Conservation (phyloP, 176 grass and related monocot genomes). For the Oryza rufipogon region DNA sequence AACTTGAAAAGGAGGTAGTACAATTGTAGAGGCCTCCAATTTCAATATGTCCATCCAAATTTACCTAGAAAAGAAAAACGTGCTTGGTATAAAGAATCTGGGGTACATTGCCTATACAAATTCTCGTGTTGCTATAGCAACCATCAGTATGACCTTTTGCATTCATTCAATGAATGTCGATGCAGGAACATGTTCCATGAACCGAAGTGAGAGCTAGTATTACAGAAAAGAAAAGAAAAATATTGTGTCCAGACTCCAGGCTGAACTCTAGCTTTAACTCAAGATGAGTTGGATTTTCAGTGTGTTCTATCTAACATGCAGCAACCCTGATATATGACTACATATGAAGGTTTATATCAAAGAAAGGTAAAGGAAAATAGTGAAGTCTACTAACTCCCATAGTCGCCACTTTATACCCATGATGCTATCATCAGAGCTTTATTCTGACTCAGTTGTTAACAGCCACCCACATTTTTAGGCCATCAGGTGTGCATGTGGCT, state of each 20-base stretch:
- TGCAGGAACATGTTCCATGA: background rate
- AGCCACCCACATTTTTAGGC: background rate
- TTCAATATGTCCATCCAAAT: background rate
- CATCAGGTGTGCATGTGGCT: background rate
- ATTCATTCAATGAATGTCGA: slow-evolving; percentile 17
- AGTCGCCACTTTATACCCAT: background rate
- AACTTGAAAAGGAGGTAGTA: too few relatives aligned
- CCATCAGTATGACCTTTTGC: background rate
- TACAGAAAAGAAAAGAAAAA: background rate
- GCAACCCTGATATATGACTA: background rate
- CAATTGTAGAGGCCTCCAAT: background rate
- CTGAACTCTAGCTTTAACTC: too few relatives aligned
- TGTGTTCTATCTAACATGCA: too few relatives aligned
- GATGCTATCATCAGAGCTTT: background rate
- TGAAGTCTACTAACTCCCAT: background rate
- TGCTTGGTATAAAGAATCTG: background rate
- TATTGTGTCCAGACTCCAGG: too few relatives aligned
- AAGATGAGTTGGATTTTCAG: too few relatives aligned
- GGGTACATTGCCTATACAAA: background rate
- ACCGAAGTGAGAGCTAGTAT: background rate
- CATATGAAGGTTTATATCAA: background rate
- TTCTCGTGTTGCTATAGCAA: background rate
- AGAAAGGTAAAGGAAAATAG: background rate
- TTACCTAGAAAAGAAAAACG: background rate
- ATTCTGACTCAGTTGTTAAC: background rate